Conservation (phyloP, 306 rosid species). For the Gillenia trifoliata region DNA sequence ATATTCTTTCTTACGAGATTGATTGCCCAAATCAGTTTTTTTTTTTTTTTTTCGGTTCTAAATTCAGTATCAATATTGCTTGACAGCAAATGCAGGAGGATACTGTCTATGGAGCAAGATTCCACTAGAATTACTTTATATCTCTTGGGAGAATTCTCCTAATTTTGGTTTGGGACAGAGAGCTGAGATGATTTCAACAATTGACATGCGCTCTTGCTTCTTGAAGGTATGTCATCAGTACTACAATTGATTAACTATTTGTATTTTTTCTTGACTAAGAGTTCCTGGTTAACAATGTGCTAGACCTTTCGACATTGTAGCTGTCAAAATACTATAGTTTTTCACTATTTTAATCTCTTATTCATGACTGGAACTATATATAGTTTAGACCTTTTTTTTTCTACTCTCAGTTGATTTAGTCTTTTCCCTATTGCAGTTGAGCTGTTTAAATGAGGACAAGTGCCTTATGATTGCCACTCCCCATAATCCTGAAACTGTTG, state of each 20-base stretch:
- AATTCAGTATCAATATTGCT: constrained; percentile 19
- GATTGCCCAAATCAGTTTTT: background rate
- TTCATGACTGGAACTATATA: constrained; percentile 8
- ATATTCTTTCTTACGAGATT: background rate
- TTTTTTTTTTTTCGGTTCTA: background rate
- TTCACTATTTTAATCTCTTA: constrained; percentile 1
- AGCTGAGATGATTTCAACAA: constrained; percentile 47
- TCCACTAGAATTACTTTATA: constrained; percentile 53
- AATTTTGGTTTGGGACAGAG: constrained; percentile 55
- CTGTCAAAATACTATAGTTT: background rate
- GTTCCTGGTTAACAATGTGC: constrained; percentile 13
- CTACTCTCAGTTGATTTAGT: background rate
- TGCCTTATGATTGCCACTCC: constrained; percentile 52
- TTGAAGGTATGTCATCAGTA: constrained; percentile 50
- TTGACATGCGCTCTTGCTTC: constrained; percentile 59
- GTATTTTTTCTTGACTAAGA: constrained; percentile 10
- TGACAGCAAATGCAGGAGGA: constrained; percentile 52
- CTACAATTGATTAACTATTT: constrained; percentile 7
- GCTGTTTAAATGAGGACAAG: constrained; percentile 44
- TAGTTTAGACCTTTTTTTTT: background rate
- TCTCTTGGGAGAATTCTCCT: constrained; percentile 49
- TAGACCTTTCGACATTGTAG: constrained; percentile 1
- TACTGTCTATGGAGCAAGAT: constrained; percentile 62
- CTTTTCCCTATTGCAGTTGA: constrained; percentile 46
- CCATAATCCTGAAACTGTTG: constrained; percentile 41